Percentiles rank a stretch among this genome's conserved stretches.
These are phyloP conservation scores for Mycena amicta DNA, from an alignment of 768 basidiomycete genomes.

Conservation along the genomic window DNA sequence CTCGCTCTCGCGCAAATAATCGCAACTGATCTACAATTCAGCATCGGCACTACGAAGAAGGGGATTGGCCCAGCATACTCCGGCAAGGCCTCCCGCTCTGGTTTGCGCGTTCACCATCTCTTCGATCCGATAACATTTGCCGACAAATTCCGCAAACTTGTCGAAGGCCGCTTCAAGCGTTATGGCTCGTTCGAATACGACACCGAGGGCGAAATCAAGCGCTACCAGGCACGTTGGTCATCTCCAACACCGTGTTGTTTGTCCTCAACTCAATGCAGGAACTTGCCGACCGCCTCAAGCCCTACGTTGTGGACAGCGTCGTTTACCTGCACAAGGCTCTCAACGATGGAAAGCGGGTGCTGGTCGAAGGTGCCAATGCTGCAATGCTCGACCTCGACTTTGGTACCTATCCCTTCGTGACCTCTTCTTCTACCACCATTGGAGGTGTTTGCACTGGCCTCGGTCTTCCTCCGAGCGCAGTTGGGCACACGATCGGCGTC, in stretches of 20 bases:
- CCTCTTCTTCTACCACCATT: slow-evolving; percentile 89
- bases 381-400: slow-evolving; percentile 98
- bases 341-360: slow-evolving; percentile 70
- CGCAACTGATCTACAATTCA: slow-evolving; percentile 29
- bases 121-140: slow-evolving; percentile 87
- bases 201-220: slow-evolving; percentile 91
- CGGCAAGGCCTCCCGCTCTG: slow-evolving; percentile 94
- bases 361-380: slow-evolving; percentile 98
- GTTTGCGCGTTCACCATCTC: slow-evolving; percentile 93
- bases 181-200: slow-evolving; percentile 99
- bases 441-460: slow-evolving; percentile 97
- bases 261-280: slow-evolving; percentile 43
- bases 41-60: slow-evolving; percentile 97
- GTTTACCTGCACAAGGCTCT: slow-evolving; percentile 84
- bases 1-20: not conserved
- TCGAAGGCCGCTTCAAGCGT: slow-evolving; percentile 96
- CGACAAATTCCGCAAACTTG: slow-evolving; percentile 89
- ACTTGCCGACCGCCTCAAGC: slow-evolving; percentile 81
- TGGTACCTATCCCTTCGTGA: slow-evolving; percentile 98
- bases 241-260: not conserved
- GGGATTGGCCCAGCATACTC: slow-evolving; percentile 99
- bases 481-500: slow-evolving; percentile 90
- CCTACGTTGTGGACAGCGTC: slow-evolving; percentile 89
- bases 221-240: slow-evolving; percentile 72
- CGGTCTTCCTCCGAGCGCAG: slow-evolving; percentile 89